Conservation (phyloP, 352 stramenopile genomes). For the Phytophthora foliorum region DNA sequence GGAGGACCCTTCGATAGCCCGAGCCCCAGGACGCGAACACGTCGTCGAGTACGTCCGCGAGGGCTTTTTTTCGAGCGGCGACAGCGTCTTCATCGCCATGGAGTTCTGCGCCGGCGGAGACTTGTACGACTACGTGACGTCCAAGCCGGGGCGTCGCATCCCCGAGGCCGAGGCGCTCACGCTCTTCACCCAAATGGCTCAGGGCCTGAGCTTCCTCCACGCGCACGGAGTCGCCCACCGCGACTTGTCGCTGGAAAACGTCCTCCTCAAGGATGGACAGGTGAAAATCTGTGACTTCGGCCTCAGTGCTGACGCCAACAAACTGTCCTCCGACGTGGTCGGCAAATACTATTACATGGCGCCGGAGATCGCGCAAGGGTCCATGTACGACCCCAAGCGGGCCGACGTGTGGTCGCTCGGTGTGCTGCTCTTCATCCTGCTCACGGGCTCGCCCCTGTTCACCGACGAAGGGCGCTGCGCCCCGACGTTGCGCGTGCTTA, state of each 20-base stretch:
- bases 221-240: slow-evolving; percentile 57
- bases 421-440: slow-evolving; percentile 76
- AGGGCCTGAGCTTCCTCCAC: slow-evolving; percentile 62
- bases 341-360: slow-evolving; percentile 86
- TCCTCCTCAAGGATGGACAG: slow-evolving; percentile 52
- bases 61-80: slow-evolving; percentile 53
- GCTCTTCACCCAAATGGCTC: slow-evolving; percentile 53
- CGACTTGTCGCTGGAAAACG: slow-evolving; percentile 74
- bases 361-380: slow-evolving; percentile 52
- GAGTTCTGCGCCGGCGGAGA: slow-evolving; percentile 74
- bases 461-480: slow-evolving; percentile 45
- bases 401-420: slow-evolving; percentile 79
- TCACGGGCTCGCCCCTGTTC: slow-evolving; percentile 66
- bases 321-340: slow-evolving; percentile 49
- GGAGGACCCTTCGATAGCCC: slow-evolving; percentile 31
- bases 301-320: slow-evolving; percentile 52
- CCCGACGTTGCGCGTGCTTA: slow-evolving; percentile 56
- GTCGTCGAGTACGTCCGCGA: slow-evolving; percentile 55
- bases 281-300: slow-evolving; percentile 82
- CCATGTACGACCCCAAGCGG: slow-evolving; percentile 52
- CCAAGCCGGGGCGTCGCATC: slow-evolving; percentile 40
- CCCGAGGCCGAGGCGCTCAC: slow-evolving; percentile 54
- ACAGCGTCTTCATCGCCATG: slow-evolving; percentile 68
- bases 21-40: slow-evolving; percentile 46
- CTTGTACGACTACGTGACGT: slow-evolving; percentile 63